Evolutionary conservation across 176 grass and related monocot species (phyloP).

Genomic region (Panicum miliaceum): DNA sequence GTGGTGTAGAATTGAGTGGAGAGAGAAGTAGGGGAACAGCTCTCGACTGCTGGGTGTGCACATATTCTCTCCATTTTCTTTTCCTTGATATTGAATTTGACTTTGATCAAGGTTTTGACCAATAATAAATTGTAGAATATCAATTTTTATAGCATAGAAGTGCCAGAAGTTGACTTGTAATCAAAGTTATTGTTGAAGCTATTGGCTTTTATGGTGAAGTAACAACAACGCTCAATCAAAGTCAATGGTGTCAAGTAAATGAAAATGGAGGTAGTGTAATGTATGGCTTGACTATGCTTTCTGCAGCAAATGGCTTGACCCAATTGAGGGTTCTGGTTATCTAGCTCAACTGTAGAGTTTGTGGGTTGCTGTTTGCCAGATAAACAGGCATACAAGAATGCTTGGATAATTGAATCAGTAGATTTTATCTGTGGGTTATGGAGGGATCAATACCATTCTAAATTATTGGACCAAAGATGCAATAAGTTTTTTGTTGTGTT

Average conservation of each 20-base stretch:
- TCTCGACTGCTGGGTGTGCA: too few species aligned
- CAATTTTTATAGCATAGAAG: not conserved
- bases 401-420: not conserved
- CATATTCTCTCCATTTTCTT: not conserved
- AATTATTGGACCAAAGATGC: not conserved
- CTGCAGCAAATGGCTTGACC: not conserved
- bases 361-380: not conserved
- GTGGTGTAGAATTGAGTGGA: not conserved
- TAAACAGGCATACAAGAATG: not conserved
- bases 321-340: not conserved
- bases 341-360: not conserved
- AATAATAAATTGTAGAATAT: not conserved
- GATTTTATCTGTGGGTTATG: not conserved
- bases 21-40: not conserved
- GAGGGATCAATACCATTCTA: not conserved
- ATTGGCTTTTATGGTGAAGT: not conserved
- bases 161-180: not conserved
- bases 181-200: not conserved
- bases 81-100: not conserved
- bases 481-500: too few species aligned
- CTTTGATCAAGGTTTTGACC: not conserved
- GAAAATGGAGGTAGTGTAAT: not conserved
- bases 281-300: conserved; percentile 8
- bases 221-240: not conserved
- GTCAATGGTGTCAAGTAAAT: not conserved